These are phyloP conservation scores for Dendrobium chrysotoxum DNA, from an alignment of 106 monocot species.

Conservation along the genomic window DNA sequence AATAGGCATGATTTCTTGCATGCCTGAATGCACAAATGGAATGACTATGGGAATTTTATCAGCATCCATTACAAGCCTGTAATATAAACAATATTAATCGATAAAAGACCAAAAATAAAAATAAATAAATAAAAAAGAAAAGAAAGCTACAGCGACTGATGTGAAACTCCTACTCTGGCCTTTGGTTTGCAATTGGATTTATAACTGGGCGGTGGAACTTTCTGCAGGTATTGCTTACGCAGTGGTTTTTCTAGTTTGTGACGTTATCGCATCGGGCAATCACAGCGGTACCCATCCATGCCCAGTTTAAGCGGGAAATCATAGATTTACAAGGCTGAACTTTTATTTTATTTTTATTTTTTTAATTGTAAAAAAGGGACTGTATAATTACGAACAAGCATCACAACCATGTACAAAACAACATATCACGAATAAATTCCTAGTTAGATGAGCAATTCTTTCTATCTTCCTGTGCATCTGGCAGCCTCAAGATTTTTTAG, in stretches of 20 bases:
- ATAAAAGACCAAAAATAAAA: background rate
- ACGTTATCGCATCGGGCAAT: too few species aligned
- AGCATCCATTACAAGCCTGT: constrained; percentile 81
- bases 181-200: too few species aligned
- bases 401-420: background rate
- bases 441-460: background rate
- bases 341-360: background rate
- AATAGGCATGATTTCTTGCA: constrained; percentile 94
- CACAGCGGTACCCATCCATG: background rate
- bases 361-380: background rate
- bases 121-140: background rate
- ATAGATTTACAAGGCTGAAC: background rate
- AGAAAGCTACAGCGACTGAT: background rate
- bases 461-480: background rate
- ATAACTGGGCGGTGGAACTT: too few species aligned
- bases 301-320: background rate
- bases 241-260: too few species aligned
- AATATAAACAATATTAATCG: background rate
- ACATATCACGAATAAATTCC: background rate
- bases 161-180: too few species aligned
- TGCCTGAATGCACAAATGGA: constrained; percentile 85
- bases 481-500: background rate
- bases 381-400: background rate
- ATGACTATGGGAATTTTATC: constrained; percentile 63
- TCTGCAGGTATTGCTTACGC: too few species aligned